phyloP scores from a whole-genome alignment of 2,329 filamentous ascomycete genomes.

The Rhytidhysteron rufulum region DNA sequence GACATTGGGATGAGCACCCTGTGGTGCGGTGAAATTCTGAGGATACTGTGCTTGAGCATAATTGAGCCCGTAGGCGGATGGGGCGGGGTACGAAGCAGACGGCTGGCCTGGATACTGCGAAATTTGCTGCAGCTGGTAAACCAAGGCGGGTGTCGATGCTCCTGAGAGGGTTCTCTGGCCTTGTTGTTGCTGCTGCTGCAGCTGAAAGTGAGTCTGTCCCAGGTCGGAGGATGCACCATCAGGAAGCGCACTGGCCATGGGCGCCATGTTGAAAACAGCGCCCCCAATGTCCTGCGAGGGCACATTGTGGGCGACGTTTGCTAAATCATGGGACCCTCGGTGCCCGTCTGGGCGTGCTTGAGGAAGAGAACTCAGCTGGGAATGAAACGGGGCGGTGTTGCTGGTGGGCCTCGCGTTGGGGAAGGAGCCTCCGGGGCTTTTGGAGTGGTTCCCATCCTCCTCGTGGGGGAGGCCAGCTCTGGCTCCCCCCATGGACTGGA shows the following conservation, averaged over 20 bases:
- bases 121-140: slow-evolving; percentile 38
- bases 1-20: slow-evolving; percentile 18
- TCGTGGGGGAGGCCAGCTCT: slow-evolving; percentile 25
- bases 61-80: slow-evolving; percentile 21
- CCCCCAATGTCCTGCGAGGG: slow-evolving; percentile 25
- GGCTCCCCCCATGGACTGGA: slow-evolving; percentile 26
- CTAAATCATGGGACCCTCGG: too few relatives aligned
- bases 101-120: slow-evolving; percentile 29
- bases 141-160: slow-evolving; percentile 36
- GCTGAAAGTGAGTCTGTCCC: slow-evolving; percentile 7
- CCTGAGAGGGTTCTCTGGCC: slow-evolving; percentile 32
- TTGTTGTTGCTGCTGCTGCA: slow-evolving; percentile 17
- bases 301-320: too few relatives aligned
- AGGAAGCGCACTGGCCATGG: slow-evolving; percentile 33
- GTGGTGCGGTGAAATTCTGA: slow-evolving; percentile 22
- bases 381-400: slow-evolving; percentile 31
- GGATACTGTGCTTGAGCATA: slow-evolving; percentile 26
- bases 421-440: slow-evolving; percentile 4
- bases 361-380: slow-evolving; percentile 32
- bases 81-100: slow-evolving; percentile 17
- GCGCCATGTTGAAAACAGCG: slow-evolving; percentile 32
- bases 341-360: too few relatives aligned
- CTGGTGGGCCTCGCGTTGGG: slow-evolving; percentile 18
- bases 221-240: slow-evolving; percentile 25
- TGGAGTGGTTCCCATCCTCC: slow-evolving; percentile 12